Evolutionary conservation across 2,329 filamentous ascomycete species (phyloP), one percentile per base, ranked within the genome.

Genomic region (Penicillium sumatraense): DNA sequence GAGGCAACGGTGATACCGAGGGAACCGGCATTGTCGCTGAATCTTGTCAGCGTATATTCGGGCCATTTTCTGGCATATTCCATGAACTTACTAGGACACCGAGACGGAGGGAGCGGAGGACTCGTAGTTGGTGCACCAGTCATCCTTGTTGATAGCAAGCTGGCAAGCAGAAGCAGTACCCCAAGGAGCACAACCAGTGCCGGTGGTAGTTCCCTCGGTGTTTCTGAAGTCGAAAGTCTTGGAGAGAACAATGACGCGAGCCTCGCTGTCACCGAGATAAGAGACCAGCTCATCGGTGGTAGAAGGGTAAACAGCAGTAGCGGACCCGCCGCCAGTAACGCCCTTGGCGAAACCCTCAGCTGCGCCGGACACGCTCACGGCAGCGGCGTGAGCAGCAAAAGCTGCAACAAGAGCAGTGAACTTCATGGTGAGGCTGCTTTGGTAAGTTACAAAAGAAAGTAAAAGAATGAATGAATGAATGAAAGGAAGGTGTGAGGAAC

Each of bases 101-200:
- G 73, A 73, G 38, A 76, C 77, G 44, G 75, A 77, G 27, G 80
- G 77, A 2, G 82, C 80, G 31, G 76, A 74, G 50, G 82, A 74
- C 71, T 87, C 75, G 69, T 87, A 83, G 75, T 86, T 86, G 52
- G 68, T 74, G 71, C 85, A 87, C 80, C 82, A 85, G 65, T 78
- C 66, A 67, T 85, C 73, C 74, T 83, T 75, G 75, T 86, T 83
- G 69, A 88, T 86, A 59, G 85, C 82, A 38, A 80, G 63, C 75
- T 88, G 85, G 72, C 85, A 84, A 10, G 56, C 72, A 2, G 79
- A 71, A 10, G 68, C 78, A 23, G 81, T 83, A 33, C 82, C 83
- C 73, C 80, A 84, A 21, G 85, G 84, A 14, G 83, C 80, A 63
- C 86, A 88, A 20, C 85, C 85, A 14, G 76, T 79, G 36, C 70